Base-by-base conservation (phyloP, 2,329 filamentous ascomycete species). In the Colletotrichum sp. region DNA sequence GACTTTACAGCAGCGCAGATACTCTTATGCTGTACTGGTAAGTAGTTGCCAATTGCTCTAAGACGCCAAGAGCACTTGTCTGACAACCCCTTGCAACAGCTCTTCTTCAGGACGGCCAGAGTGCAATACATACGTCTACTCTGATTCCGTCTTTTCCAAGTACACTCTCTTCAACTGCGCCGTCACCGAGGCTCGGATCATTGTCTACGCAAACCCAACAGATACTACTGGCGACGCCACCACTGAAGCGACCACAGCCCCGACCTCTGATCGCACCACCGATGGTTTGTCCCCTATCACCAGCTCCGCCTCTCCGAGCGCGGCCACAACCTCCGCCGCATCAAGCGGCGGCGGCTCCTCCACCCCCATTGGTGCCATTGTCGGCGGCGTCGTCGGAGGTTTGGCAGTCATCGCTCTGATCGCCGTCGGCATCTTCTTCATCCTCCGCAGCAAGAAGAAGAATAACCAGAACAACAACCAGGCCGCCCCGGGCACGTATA, bases 351-450 rank as follows among this genome's bases (percentile, higher is more conserved):
- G 85, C 65, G 77, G 78, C 10, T 74, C 71, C 21, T 70, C 75
- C 12, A 81, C 80, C 2, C 82, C 81, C 4, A 77, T 83, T 18
- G 85, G 84, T 7, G 79, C 84, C 71, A 86, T 86, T 52, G 84
- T 85, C 3, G 85, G 85, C 32, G 84, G 83, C 59, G 84, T 84
- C 12, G 82, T 86, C 4, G 85, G 84, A n/a, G 85, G 85, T 55
- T 76, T 86, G 7, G 71, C 32, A 32, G 79, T 79, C n/a, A 62
- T 85, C 28, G 82, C 72, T 18, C 74, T 84, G 7, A 78, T 84
- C 72, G 74, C 68, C 67, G 60, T 82, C n/a, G 81, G 77, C 55
- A 78, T 79, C 74, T 81, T 83, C 70, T 79, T 81, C 66, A 36
- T 85, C n/a, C 65, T 81, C 44, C 83, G 82, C 36, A 77, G 79